phyloP scores from a whole-genome alignment of 768 basidiomycete species.

The Ramaria sp. region DNA sequence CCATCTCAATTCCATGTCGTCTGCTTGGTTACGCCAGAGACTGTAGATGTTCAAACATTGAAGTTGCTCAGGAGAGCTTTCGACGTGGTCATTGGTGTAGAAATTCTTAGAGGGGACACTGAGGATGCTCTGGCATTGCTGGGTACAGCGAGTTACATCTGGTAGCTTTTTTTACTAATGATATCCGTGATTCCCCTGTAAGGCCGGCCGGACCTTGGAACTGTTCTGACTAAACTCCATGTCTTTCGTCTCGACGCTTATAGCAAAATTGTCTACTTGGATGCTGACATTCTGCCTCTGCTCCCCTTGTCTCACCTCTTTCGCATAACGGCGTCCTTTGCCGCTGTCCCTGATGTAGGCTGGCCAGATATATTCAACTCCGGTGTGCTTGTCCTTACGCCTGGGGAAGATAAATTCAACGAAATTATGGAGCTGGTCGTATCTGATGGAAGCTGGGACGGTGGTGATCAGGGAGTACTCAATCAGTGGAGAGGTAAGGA shows the following conservation, averaged over 20 bases:
- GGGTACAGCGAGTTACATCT: slow-evolving; percentile 34
- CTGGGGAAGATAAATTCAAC: slow-evolving; percentile 73
- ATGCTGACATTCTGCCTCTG: slow-evolving; percentile 84
- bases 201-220: slow-evolving; percentile 91
- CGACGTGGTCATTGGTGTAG: slow-evolving; percentile 84
- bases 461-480: slow-evolving; percentile 93
- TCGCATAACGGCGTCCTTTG: slow-evolving; percentile 67
- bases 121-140: slow-evolving; percentile 63
- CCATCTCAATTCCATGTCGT: slow-evolving; percentile 53
- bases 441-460: slow-evolving; percentile 86
- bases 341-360: slow-evolving; percentile 92
- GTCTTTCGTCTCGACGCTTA: slow-evolving; percentile 86
- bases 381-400: slow-evolving; percentile 82
- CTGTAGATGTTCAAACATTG: slow-evolving; percentile 73
- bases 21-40: slow-evolving; percentile 91
- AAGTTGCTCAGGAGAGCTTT: slow-evolving; percentile 72
- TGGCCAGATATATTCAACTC: slow-evolving; percentile 99
- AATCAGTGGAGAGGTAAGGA: slow-evolving; percentile 85
- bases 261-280: slow-evolving; percentile 79
- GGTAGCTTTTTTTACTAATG: slow-evolving; percentile 19
- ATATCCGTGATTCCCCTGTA: neutral
- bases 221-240: slow-evolving; percentile 94
- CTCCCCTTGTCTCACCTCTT: slow-evolving; percentile 90
- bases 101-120: slow-evolving; percentile 67
- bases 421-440: slow-evolving; percentile 64